A percentile compares a stretch with the other conserved stretches of the same genome.
Conservation (phyloP, 2,329 filamentous ascomycete genomes). For the Diaporthe batatas region DNA sequence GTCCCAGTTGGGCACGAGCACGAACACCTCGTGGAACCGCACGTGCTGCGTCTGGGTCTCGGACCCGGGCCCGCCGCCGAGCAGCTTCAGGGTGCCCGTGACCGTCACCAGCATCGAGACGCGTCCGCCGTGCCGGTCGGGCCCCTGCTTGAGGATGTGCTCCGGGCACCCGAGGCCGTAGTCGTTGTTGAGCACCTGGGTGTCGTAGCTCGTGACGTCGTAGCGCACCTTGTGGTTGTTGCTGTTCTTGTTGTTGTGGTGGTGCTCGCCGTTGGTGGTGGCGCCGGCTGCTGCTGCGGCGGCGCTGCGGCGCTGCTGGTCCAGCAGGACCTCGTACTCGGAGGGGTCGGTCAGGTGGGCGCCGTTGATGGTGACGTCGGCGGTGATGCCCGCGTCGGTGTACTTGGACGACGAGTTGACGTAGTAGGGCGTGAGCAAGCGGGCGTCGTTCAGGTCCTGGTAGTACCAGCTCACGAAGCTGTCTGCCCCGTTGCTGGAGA, state of each 20-base stretch:
- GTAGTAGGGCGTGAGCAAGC: slow-evolving; percentile 78
- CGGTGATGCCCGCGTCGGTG: slow-evolving; percentile 61
- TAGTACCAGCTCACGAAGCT: slow-evolving; percentile 83
- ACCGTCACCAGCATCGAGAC: slow-evolving; percentile 81
- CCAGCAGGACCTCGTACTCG: slow-evolving; percentile 77
- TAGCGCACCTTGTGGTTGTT: slow-evolving; percentile 66
- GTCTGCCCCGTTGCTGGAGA: slow-evolving; percentile 71
- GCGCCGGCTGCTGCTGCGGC: slow-evolving; percentile 36
- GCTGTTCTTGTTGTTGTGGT: slow-evolving; percentile 51
- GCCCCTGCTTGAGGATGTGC: slow-evolving; percentile 50
- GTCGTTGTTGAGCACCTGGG: slow-evolving; percentile 80
- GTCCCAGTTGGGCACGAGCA: slow-evolving; percentile 83
- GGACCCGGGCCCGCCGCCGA: slow-evolving; percentile 70
- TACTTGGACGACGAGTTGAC: slow-evolving; percentile 68
- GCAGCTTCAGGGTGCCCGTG: slow-evolving; percentile 79
- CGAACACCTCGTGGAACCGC: slow-evolving; percentile 84
- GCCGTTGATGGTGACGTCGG: slow-evolving; percentile 86
- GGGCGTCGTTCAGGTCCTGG: slow-evolving; percentile 74
- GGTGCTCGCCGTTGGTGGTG: not conserved
- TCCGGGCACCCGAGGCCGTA: slow-evolving; percentile 71
- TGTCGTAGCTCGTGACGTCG: slow-evolving; percentile 82
- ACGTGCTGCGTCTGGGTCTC: slow-evolving; percentile 64
- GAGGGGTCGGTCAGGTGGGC: slow-evolving; percentile 71
- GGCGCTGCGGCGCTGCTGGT: slow-evolving; percentile 70
- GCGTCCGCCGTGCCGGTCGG: slow-evolving; percentile 67